These are phyloP conservation scores for Atkinsonella texensis DNA, from an alignment of 2,329 filamentous ascomycete species.

Conservation along the genomic window DNA sequence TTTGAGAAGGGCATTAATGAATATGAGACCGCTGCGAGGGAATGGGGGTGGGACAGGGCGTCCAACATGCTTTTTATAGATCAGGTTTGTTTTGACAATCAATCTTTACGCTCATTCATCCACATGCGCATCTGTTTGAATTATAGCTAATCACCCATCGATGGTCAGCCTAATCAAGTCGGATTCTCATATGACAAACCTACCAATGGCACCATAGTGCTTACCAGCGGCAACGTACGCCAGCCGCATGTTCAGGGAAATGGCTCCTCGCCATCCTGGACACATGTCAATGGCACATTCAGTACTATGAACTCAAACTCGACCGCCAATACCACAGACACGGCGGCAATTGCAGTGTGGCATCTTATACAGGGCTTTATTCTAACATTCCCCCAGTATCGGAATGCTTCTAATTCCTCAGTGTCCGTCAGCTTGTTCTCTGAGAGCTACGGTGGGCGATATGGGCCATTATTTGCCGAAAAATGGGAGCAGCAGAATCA, in stretches of 20 bases:
- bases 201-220: slow-evolving; percentile 46
- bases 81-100: slow-evolving; percentile 26
- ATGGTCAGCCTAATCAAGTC: slow-evolving; percentile 56
- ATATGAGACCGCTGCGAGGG: slow-evolving; percentile 43
- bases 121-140: neutral
- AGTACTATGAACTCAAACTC: slow-evolving; percentile 34
- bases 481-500: slow-evolving; percentile 50
- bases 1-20: slow-evolving; percentile 33
- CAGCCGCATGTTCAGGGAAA: slow-evolving; percentile 13
- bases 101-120: slow-evolving; percentile 9
- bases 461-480: slow-evolving; percentile 52
- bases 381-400: slow-evolving; percentile 44
- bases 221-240: slow-evolving; percentile 27
- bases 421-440: slow-evolving; percentile 53
- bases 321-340: slow-evolving; percentile 44
- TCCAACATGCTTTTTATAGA: slow-evolving; percentile 46
- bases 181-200: slow-evolving; percentile 55
- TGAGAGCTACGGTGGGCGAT: slow-evolving; percentile 60
- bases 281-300: slow-evolving; percentile 53
- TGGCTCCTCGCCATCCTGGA: slow-evolving; percentile 15
- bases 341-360: slow-evolving; percentile 49
- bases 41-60: slow-evolving; percentile 53
- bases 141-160: neutral
- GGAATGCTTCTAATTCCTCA: slow-evolving; percentile 33
- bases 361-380: slow-evolving; percentile 53